These are phyloP conservation scores for Trichoderma afroharzianum DNA, from an alignment of 2,329 filamentous ascomycete genomes.

Conservation along the genomic window DNA sequence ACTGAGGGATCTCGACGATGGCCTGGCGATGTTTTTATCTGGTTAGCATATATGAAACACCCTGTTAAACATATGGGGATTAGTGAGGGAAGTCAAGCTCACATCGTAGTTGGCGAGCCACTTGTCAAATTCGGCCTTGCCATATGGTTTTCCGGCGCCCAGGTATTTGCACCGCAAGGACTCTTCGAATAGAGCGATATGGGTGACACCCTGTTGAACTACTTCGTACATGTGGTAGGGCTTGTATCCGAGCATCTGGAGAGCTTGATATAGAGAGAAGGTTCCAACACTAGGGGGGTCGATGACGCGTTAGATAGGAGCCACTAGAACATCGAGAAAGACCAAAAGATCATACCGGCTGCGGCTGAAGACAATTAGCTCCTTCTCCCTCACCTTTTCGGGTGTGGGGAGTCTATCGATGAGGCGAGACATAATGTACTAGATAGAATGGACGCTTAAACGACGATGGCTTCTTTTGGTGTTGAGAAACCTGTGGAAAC, in stretches of 20 bases:
- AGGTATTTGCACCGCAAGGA: constrained; percentile 29
- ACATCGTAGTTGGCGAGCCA: constrained; percentile 39
- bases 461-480: background rate
- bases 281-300: constrained; percentile 31
- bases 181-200: constrained; percentile 29
- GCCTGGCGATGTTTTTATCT: background rate
- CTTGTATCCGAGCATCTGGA: constrained; percentile 34
- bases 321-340: background rate
- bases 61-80: background rate
- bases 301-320: background rate
- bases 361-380: constrained; percentile 36
- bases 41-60: background rate
- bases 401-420: constrained; percentile 35
- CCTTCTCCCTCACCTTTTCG: constrained; percentile 29
- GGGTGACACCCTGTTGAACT: constrained; percentile 21
- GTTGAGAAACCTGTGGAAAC: background rate
- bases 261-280: constrained; percentile 32
- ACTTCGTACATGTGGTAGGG: constrained; percentile 37
- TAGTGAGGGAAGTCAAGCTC: constrained; percentile 4
- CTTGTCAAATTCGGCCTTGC: constrained; percentile 38
- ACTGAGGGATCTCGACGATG: constrained; percentile 20
- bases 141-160: constrained; percentile 30
- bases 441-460: background rate
- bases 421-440: constrained; percentile 30
- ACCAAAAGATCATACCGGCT: constrained; percentile 29